phyloP scores from a whole-genome alignment of 2,329 filamentous ascomycete genomes.

The Xylariaceae sp. region DNA sequence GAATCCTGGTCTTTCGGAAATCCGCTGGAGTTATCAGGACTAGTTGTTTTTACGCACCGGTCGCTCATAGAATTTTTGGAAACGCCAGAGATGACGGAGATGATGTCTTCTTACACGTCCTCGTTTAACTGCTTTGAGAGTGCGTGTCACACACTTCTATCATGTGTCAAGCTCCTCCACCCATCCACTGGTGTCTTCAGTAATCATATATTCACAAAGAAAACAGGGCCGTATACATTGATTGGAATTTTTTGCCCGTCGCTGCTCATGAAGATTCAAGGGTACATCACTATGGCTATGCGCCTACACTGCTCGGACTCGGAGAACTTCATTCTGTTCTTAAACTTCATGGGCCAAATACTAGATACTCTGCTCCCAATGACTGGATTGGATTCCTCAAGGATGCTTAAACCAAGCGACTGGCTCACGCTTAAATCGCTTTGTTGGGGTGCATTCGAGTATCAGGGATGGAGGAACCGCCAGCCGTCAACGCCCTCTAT shows the following conservation, averaged over 20 bases:
- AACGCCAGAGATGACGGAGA: background rate
- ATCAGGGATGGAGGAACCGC: background rate
- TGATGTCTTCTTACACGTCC: background rate
- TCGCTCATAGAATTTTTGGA: conserved; percentile 10
- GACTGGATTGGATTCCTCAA: background rate
- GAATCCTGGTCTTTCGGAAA: too few relatives aligned
- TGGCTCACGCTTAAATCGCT: background rate
- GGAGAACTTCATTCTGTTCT: background rate
- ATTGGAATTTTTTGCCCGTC: background rate
- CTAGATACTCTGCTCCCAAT: background rate
- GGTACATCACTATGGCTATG: background rate
- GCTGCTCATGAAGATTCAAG: background rate
- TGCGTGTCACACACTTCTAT: background rate
- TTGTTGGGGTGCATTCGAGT: background rate
- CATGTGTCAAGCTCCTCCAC: background rate
- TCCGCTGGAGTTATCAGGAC: background rate
- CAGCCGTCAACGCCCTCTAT: background rate
- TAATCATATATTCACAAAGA: background rate
- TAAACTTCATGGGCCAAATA: background rate
- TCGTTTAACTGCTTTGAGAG: background rate
- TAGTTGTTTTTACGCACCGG: conserved; percentile 5
- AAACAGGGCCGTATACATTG: background rate
- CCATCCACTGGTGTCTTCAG: background rate
- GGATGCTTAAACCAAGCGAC: background rate
- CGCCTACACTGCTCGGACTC: background rate